Base-by-base conservation (phyloP, 2,329 filamentous ascomycete genomes). In the Scleromitrula shiraiana region DNA sequence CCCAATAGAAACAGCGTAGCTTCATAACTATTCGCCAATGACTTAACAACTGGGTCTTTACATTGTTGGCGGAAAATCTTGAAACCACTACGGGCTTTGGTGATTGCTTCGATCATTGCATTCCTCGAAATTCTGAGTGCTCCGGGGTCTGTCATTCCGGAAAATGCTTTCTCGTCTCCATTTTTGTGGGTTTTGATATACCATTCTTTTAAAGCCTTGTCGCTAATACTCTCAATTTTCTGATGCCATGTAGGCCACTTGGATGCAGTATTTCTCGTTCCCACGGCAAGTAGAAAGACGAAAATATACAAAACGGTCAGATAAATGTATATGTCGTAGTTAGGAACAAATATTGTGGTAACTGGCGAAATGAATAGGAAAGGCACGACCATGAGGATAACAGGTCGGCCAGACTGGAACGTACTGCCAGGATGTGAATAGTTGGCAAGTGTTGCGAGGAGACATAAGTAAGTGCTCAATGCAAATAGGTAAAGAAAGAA, bases 191-290 rank as follows among this genome's bases (percentile, higher is more conserved):
- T 46, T 33, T 52, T 37, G 10, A 52, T 49, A 39, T 56, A 74
- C 69, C 71, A 75, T 6, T 67, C 63, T 29, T 71, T 65, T 4
- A 75, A 63, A 41, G 72, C 70, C 17, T 62, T 58, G 56, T 75
- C 72, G 40, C 68, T 69, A 15, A 72, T 70, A 71, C 72, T 75
- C 47, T 72, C 68, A 6, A 75, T 51, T 68, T 70, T 70, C 49
- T 68, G 64, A 52, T 72, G 69, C 78, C 78, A 82, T 1, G 70
- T 75, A 4, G 73, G 72, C 79, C 79, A 83, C 54, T 76, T 71
- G 12, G 73, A 72, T 36, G 71, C 72, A 7, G 78, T 69, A 3
- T 65, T 65, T 19, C 77, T 70, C 52, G 77, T 70, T 12, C 73
- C 73, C 17, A 76, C 56, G 3, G 80, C 56, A 1, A 81, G 67